Evolutionary conservation across 2,329 filamentous ascomycete genomes (phyloP).

Genomic region (Arthrobotrys sinensis): DNA sequence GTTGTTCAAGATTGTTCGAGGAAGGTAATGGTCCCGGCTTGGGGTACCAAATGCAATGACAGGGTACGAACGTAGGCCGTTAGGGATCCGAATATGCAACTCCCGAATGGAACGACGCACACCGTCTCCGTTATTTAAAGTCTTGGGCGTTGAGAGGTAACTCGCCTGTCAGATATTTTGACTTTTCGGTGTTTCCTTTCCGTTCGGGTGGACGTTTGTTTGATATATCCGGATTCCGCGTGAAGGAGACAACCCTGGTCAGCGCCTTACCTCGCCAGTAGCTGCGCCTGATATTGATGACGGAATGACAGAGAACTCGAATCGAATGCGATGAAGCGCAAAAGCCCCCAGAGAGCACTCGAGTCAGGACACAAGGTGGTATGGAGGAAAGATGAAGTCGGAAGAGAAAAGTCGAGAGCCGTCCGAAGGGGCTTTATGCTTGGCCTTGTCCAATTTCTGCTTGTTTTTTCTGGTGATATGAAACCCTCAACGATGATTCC

Average conservation of each 20-base stretch:
- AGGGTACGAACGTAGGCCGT: slow-evolving; percentile 34
- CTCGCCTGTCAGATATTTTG: slow-evolving; percentile 31
- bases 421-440: slow-evolving; percentile 43
- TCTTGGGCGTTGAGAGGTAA: slow-evolving; percentile 31
- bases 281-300: slow-evolving; percentile 43
- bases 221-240: slow-evolving; percentile 37
- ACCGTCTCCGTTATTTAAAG: slow-evolving; percentile 40
- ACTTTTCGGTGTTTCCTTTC: slow-evolving; percentile 23
- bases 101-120: slow-evolving; percentile 49
- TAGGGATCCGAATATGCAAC: slow-evolving; percentile 56
- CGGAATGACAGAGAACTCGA: slow-evolving; percentile 24
- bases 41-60: slow-evolving; percentile 42
- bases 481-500: slow-evolving; percentile 34
- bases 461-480: slow-evolving; percentile 37
- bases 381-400: slow-evolving; percentile 34
- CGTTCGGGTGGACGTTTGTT: slow-evolving; percentile 37
- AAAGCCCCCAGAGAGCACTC: slow-evolving; percentile 9
- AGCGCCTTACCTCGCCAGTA: slow-evolving; percentile 32
- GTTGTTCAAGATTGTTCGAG: slow-evolving; percentile 51
- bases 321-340: slow-evolving; percentile 29
- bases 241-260: slow-evolving; percentile 26
- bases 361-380: slow-evolving; percentile 28
- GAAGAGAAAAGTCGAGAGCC: slow-evolving; percentile 4
- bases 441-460: slow-evolving; percentile 19
- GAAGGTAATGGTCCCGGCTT: slow-evolving; percentile 40